Evolutionary conservation across 805 yeast species (phyloP).

Genomic region (Metschnikowia proteae): DNA sequence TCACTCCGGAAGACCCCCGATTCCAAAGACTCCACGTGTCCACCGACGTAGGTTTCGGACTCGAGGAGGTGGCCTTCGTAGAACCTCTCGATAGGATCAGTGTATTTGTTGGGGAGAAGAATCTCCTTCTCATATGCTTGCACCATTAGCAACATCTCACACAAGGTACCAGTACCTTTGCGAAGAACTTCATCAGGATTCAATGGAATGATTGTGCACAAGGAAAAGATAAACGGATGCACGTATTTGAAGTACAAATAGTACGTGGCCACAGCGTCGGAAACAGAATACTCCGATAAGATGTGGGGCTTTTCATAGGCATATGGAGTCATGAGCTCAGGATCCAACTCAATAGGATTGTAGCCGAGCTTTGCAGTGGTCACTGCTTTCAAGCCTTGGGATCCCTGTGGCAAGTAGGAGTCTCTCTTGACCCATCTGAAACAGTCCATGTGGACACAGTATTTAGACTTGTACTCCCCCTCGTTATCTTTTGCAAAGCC

Average conservation of each 20-base stretch:
- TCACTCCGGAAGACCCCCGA: constrained; percentile 98
- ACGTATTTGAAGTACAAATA: constrained; percentile 94
- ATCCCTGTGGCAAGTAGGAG: constrained; percentile 95
- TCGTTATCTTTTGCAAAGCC: constrained; percentile 89
- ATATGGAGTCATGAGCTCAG: constrained; percentile 97
- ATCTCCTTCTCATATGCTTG: constrained; percentile 83
- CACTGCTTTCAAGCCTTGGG: constrained; percentile 97
- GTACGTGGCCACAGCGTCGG: constrained; percentile 99
- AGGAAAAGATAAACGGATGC: constrained; percentile 93
- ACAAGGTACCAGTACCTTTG: constrained; percentile 97
- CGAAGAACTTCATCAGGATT: constrained; percentile 95
- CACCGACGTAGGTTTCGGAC: constrained; percentile 97
- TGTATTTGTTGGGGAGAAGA: constrained; percentile 86
- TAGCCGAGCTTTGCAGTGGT: constrained; percentile 94
- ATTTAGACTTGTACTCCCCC: constrained; percentile 87
- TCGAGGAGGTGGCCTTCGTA: constrained; percentile 92
- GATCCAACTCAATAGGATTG: constrained; percentile 94
- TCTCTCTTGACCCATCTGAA: constrained; percentile 98
- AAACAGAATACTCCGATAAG: constrained; percentile 93
- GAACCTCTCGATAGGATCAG: constrained; percentile 91
- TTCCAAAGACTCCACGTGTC: constrained; percentile 95
- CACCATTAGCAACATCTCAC: constrained; percentile 96
- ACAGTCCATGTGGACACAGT: constrained; percentile 97
- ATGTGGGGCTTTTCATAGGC: constrained; percentile 92
- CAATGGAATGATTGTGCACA: constrained; percentile 91